phyloP scores from a whole-genome alignment of 2,329 filamentous ascomycete species.

The Fusarium brevicatenulatum region DNA sequence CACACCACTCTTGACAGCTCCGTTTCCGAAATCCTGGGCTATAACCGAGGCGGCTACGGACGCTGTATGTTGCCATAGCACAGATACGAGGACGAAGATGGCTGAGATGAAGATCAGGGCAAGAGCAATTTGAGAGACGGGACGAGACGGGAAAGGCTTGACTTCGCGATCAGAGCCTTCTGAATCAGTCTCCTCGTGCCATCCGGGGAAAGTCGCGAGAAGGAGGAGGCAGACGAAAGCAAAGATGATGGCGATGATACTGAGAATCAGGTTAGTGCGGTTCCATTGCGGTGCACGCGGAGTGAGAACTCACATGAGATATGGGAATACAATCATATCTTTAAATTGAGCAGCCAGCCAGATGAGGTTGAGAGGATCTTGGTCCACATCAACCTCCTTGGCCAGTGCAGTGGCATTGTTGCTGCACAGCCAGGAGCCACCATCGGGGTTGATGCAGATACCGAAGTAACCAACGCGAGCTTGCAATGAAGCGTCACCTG shows the following conservation, averaged over 20 bases:
- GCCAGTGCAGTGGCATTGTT: conserved; percentile 96
- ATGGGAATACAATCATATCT: conserved; percentile 97
- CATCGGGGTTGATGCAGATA: conserved; percentile 93
- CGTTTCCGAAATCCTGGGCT: conserved; percentile 91
- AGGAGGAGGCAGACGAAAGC: conserved; percentile 96
- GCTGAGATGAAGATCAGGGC: conserved; percentile 87
- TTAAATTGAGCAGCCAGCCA: conserved; percentile 98
- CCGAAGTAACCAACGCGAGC: conserved; percentile 97
- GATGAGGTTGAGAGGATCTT: conserved; percentile 95
- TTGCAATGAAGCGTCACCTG: conserved; percentile 83
- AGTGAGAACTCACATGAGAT: conserved; percentile 78
- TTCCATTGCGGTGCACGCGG: not conserved
- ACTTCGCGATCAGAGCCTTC: conserved; percentile 87
- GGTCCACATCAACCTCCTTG: conserved; percentile 86
- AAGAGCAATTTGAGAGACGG: conserved; percentile 91
- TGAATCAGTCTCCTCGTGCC: conserved; percentile 90
- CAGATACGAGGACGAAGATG: conserved; percentile 78
- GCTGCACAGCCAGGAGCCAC: conserved; percentile 91
- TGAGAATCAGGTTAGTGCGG: conserved; percentile 48
- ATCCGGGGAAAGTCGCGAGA: conserved; percentile 95
- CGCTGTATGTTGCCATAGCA: conserved; percentile 92
- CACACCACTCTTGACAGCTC: conserved; percentile 85
- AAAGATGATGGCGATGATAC: conserved; percentile 97
- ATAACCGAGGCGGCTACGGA: conserved; percentile 95
- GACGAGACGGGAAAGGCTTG: conserved; percentile 91